phyloP scores from a whole-genome alignment of 257 asterid species.

The Hygrophila difformis region DNA sequence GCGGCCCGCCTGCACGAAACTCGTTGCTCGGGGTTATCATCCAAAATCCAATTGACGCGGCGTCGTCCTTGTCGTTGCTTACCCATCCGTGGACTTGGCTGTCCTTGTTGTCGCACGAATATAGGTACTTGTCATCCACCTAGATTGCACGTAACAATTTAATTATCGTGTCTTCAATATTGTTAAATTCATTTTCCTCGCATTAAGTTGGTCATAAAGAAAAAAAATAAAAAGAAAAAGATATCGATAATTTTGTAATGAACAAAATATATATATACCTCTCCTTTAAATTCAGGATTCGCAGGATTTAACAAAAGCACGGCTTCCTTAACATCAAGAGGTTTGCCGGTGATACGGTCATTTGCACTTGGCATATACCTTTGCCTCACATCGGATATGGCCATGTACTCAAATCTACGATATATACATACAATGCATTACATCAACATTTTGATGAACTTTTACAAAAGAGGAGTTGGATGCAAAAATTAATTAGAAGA shows the following conservation, averaged over 20 bases:
- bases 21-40: conserved; percentile 63
- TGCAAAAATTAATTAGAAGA: too few species aligned
- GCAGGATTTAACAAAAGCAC: conserved; percentile 37
- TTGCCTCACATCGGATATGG: conserved; percentile 49
- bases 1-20: conserved; percentile 60
- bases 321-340: conserved; percentile 45
- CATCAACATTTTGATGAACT: too few species aligned
- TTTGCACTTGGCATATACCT: conserved; percentile 37
- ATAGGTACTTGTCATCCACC: conserved; percentile 74
- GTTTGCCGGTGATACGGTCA: conserved; percentile 29
- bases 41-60: conserved; percentile 47
- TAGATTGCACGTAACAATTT: conserved; percentile 3
- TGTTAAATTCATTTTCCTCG: too few species aligned
- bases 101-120: conserved; percentile 46
- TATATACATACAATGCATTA: too few species aligned
- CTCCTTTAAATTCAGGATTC: conserved; percentile 34
- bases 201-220: too few species aligned
- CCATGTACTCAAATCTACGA: conserved; percentile 70
- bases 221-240: too few species aligned
- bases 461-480: too few species aligned
- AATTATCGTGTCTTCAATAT: too few species aligned
- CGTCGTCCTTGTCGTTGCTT: conserved; percentile 24
- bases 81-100: conserved; percentile 58
- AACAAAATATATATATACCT: conserved; percentile 23
- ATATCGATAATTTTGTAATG: too few species aligned